Conservation (phyloP, 345 rosid species). For the Microthlaspi erraticum region DNA sequence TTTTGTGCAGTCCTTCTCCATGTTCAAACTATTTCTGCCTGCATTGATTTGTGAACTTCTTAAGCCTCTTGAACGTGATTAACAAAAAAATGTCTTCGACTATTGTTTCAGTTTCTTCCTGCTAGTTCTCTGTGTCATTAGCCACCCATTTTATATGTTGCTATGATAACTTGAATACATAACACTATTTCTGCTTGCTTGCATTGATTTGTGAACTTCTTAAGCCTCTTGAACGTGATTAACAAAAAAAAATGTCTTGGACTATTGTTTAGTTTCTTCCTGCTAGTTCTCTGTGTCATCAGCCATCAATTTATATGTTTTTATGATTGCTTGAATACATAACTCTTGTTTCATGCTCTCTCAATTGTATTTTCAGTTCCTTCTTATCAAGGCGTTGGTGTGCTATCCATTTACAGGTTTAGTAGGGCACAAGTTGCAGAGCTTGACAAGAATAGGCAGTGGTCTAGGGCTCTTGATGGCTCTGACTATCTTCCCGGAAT, state of each 20-base stretch:
- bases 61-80: background rate
- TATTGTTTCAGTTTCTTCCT: background rate
- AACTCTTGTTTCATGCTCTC: slow-evolving; percentile 6
- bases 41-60: slow-evolving; percentile 6
- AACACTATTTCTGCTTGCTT: background rate
- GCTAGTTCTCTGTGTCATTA: slow-evolving; percentile 2
- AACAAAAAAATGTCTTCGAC: background rate
- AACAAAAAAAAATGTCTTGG: background rate
- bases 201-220: slow-evolving; percentile 9
- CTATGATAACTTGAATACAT: no score
- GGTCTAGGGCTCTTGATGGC: slow-evolving; percentile 99
- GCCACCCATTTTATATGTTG: background rate
- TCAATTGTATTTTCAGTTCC: slow-evolving; percentile 15
- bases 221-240: background rate
- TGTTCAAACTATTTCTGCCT: background rate
- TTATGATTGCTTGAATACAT: slow-evolving; percentile 3
- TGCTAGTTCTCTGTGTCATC: slow-evolving; percentile 3
- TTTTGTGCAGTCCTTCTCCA: background rate
- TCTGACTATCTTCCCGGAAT: slow-evolving; percentile 99
- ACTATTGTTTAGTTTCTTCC: background rate
- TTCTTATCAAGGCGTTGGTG: slow-evolving; percentile 32
- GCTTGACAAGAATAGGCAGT: slow-evolving; percentile 83
- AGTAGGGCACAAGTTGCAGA: slow-evolving; percentile 77
- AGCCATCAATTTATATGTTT: background rate
- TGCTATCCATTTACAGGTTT: slow-evolving; percentile 61